These are phyloP conservation scores for Castanopsis chinensis DNA, from an alignment of 306 rosid species.

Conservation along the genomic window DNA sequence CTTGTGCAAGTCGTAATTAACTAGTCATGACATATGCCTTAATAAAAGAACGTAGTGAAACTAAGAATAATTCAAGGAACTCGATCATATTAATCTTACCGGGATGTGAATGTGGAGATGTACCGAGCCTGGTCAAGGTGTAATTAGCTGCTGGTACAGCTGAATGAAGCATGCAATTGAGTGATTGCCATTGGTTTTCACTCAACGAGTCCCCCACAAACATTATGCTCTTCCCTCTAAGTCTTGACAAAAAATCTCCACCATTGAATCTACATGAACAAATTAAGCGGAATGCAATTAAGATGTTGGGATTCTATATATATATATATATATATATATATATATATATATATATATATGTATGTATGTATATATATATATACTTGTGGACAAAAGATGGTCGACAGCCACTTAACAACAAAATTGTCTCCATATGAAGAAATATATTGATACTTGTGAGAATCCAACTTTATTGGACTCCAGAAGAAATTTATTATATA, in stretches of 20 bases:
- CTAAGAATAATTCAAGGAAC: not conserved
- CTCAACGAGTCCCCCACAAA: constrained; percentile 71
- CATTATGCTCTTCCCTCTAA: constrained; percentile 44
- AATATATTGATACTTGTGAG: no score
- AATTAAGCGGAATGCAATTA: constrained; percentile 5
- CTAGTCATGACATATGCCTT: not conserved
- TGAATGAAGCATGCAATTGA: constrained; percentile 51
- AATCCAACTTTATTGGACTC: no score
- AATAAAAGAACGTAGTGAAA: not conserved
- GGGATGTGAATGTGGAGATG: constrained; percentile 41
- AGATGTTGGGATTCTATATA: not conserved
- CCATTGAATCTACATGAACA: constrained; percentile 42
- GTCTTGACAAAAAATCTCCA: constrained; percentile 40
- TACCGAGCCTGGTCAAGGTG: constrained; percentile 6
- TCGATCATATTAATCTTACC: constrained; percentile 26
- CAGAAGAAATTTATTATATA: no score
- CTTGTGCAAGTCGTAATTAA: not conserved
- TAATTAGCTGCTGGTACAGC: constrained; percentile 35
- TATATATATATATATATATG: not conserved
- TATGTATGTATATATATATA: no score
- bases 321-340: not conserved
- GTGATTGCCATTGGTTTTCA: constrained; percentile 71
- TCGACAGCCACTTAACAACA: no score
- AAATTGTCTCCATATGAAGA: no score
- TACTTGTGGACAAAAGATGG: not conserved